phyloP scores from a whole-genome alignment of 1,139 yeast species.

The Eremothecium sinecaudum region DNA sequence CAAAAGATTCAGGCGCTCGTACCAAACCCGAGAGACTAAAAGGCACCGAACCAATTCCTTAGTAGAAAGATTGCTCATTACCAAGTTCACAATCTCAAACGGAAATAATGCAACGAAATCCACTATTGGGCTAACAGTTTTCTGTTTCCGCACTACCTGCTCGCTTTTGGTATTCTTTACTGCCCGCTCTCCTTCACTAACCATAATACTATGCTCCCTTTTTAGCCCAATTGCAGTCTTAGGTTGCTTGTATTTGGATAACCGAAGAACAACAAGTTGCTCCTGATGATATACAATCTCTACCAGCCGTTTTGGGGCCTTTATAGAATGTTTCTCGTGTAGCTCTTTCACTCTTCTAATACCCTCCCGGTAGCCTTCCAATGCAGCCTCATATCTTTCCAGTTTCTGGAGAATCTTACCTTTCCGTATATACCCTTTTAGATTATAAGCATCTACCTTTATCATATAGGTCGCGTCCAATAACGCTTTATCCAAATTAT shows the following conservation, averaged over 20 bases:
- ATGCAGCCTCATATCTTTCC: conserved; percentile 37
- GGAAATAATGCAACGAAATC: conserved; percentile 23
- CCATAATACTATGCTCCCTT: no score
- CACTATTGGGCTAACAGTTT: conserved; percentile 1
- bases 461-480: conserved; percentile 39
- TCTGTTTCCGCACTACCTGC: no score
- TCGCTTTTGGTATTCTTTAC: no score
- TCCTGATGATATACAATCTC: conserved; percentile 13
- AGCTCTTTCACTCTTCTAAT: conserved; percentile 25
- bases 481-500: conserved; percentile 36
- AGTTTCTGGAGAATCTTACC: conserved; percentile 38
- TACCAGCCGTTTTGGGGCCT: conserved; percentile 19
- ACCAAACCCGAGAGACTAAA: conserved; percentile 21
- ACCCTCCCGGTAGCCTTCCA: conserved; percentile 37
- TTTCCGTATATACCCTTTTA: conserved; percentile 50
- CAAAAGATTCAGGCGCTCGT: conserved; percentile 12
- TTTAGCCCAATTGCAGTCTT: no score
- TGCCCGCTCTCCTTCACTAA: no score
- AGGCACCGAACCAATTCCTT: conserved; percentile 16
- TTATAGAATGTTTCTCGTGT: conserved; percentile 16
- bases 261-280: conserved; percentile 6
- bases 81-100: conserved; percentile 17
- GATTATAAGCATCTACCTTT: conserved; percentile 43
- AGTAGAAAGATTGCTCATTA: conserved; percentile 16
- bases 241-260: no score